Base-by-base conservation (phyloP, 441 rosid species). In the Macaranga tanarius region DNA sequence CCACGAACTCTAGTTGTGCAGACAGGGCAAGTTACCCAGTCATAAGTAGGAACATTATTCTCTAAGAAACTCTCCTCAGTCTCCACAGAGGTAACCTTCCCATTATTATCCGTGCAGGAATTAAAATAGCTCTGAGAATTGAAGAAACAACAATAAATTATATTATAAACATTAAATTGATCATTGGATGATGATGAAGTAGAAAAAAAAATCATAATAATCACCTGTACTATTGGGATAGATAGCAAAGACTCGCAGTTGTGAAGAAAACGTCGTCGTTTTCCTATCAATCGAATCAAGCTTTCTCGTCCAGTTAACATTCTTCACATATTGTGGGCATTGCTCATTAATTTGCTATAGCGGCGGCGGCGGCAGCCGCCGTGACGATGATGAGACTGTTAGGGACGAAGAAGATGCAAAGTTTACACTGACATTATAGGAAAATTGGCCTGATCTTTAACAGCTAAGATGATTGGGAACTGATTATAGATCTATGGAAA, bases 221-320 rank as follows among this genome's bases (percentile, higher is more conserved):
- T 7, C 19, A 82, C 90, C 82, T 81, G 85, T 79, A 73, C 17
- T 48, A 48, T 45, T 17, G 82, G 76, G 20, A 74, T 42, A 71
- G 92, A 82, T 73, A 90, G 83, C 66, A 86, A 81, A 54, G 76
- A 72, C 19, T 85, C 79, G 42, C 82, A 87, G 63, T 86, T 82
- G 65, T 91, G 92, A 40, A 91, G 96, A 77, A 65, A 86, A 50
- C 89, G 85, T 62, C 96, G 86, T 58, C 97, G 92, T 69, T 86
- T 89, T 2, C 96, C 96, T 42, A 91, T 83, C 75, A 93, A 80
- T 55, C 92, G 83, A 72, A 80, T 66, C 77, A 93, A 80, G 77
- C 97, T 93, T 57, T 90, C 92, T 65, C 83, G 84, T 59, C 96
- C 97, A 28, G 83, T 77, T 31, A 92, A 76, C 95, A 89, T 89